Percentiles rank a stretch among this genome's conserved stretches.
Evolutionary conservation across 768 basidiomycete species (phyloP).

Genomic region (Crucibulum laeve): DNA sequence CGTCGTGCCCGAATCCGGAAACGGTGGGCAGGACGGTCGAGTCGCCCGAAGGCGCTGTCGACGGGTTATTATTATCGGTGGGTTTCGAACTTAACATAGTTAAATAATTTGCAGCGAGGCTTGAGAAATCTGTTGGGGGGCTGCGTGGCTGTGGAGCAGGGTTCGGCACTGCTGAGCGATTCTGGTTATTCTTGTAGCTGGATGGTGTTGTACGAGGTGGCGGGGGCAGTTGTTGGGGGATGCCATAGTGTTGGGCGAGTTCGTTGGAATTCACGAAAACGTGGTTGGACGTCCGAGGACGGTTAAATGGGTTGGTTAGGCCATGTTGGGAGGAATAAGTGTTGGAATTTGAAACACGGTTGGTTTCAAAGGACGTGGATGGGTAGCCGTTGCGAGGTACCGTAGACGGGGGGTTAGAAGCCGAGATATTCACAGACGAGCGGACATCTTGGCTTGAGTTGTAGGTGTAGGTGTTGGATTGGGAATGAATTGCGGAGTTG

Average conservation of each 20-base stretch:
- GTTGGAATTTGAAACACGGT: slow-evolving; percentile 44
- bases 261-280: slow-evolving; percentile 64
- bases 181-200: too few species aligned
- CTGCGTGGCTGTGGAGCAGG: slow-evolving; percentile 20
- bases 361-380: slow-evolving; percentile 43
- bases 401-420: slow-evolving; percentile 34
- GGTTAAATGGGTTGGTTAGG: slow-evolving; percentile 47
- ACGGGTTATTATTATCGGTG: slow-evolving; percentile 28
- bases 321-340: slow-evolving; percentile 45
- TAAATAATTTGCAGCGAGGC: slow-evolving; percentile 59
- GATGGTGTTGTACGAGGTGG: slow-evolving; percentile 57
- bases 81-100: slow-evolving; percentile 60
- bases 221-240: slow-evolving; percentile 67
- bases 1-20: slow-evolving; percentile 14
- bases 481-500: slow-evolving; percentile 49
- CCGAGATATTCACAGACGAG: slow-evolving; percentile 42
- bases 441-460: slow-evolving; percentile 44
- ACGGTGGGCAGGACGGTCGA: slow-evolving; percentile 19
- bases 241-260: slow-evolving; percentile 75
- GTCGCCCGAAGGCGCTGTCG: slow-evolving; percentile 22
- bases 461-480: slow-evolving; percentile 24
- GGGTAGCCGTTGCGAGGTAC: slow-evolving; percentile 36
- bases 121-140: slow-evolving; percentile 37
- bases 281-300: slow-evolving; percentile 66
- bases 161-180: too few species aligned